These are phyloP conservation scores for Fusarium napiforme DNA, from an alignment of 2,329 filamentous ascomycete species.

Conservation along the genomic window DNA sequence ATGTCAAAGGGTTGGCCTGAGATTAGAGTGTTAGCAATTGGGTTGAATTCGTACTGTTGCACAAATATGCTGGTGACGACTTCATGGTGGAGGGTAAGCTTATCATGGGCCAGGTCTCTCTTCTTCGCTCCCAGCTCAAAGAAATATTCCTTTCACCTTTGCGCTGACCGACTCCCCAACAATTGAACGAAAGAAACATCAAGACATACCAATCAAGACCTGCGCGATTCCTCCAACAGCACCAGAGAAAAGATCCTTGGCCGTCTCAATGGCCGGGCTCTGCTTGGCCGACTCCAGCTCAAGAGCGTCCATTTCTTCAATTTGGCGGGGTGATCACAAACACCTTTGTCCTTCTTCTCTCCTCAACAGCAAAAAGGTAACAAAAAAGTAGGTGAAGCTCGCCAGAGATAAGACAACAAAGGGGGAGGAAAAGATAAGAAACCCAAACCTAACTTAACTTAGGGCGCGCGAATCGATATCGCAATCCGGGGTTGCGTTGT, in stretches of 20 bases:
- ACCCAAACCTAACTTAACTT: neutral
- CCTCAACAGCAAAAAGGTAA: neutral
- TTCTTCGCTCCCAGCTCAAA: neutral
- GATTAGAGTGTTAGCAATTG: constrained; percentile 10
- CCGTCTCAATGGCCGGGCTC: constrained; percentile 64
- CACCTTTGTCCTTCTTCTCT: neutral
- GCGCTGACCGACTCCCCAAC: neutral
- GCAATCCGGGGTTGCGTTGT: constrained; percentile 41
- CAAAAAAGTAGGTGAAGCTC: neutral
- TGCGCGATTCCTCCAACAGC: constrained; percentile 93
- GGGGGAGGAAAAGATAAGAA: constrained; percentile 9
- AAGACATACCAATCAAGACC: constrained; percentile 80
- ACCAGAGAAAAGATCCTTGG: constrained; percentile 92
- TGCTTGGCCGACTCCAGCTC: constrained; percentile 50
- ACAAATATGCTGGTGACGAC: neutral
- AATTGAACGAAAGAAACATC: neutral
- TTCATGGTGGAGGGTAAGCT: constrained; percentile 23
- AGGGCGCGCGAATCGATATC: constrained; percentile 30
- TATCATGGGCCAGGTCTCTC: constrained; percentile 8
- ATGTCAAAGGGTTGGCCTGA: constrained; percentile 84
- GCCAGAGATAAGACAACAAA: constrained; percentile 11
- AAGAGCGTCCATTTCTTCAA: constrained; percentile 46
- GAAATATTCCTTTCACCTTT: constrained; percentile 50
- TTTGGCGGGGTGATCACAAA: neutral
- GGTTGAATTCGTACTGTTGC: neutral